phyloP scores from a whole-genome alignment of 768 basidiomycete genomes.

The Saitozyma sp. region DNA sequence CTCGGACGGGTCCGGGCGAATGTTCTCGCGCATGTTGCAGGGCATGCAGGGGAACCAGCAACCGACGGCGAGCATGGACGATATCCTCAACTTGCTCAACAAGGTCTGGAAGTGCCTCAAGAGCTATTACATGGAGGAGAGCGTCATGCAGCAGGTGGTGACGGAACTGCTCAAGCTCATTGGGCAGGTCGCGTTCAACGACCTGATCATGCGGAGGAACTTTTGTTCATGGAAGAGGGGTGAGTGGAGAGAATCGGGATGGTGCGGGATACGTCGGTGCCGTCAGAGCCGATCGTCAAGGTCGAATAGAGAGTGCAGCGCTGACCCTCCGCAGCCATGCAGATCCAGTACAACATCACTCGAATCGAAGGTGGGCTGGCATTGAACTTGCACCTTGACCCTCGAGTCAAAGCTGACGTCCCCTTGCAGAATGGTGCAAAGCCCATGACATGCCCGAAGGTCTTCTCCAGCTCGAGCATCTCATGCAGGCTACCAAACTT shows the following conservation, averaged over 20 bases:
- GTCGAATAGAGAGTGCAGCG: background rate
- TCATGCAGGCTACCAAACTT: conserved; percentile 99
- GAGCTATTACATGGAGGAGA: conserved; percentile 97
- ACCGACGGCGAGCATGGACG: conserved; percentile 97
- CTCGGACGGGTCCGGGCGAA: conserved; percentile 83
- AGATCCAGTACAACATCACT: conserved; percentile 99
- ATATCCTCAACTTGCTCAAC: conserved; percentile 92
- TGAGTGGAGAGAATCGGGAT: conserved; percentile 52
- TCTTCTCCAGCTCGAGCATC: conserved; percentile 91
- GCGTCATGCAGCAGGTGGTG: conserved; percentile 83
- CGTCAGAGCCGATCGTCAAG: background rate
- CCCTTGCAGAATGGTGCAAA: conserved; percentile 87
- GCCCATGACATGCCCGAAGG: conserved; percentile 99
- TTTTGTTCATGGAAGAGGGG: conserved; percentile 99
- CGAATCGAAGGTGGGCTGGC: conserved; percentile 40
- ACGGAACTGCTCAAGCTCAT: conserved; percentile 93
- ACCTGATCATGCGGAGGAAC: conserved; percentile 95
- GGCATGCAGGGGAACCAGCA: conserved; percentile 62
- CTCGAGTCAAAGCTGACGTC: background rate
- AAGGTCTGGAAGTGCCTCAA: conserved; percentile 98
- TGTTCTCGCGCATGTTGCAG: conserved; percentile 90
- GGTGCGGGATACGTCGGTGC: background rate
- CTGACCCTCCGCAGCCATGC: conserved; percentile 74
- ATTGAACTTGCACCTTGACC: background rate
- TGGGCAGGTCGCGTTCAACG: conserved; percentile 96